A percentile compares a stretch with the other conserved stretches of the same genome.
Evolutionary conservation across 116 monocot species (phyloP).

Genomic region (Dioscorea cayenensis): DNA sequence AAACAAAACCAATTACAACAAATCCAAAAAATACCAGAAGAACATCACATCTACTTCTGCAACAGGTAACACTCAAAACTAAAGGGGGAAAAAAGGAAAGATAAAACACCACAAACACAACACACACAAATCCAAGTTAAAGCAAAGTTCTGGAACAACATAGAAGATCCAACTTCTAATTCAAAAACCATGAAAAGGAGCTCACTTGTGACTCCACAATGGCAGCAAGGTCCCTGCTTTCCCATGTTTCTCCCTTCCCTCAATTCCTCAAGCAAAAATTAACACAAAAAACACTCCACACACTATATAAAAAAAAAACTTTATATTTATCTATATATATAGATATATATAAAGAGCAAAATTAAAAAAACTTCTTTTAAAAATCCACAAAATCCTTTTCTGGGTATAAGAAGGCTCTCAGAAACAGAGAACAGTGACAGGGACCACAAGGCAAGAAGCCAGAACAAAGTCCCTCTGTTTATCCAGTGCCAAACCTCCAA

Average conservation of each 20-base stretch:
- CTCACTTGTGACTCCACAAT: conserved; percentile 99
- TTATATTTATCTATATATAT: neutral
- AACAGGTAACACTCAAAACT: too few relatives aligned
- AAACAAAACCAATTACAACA: neutral
- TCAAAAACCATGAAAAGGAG: conserved; percentile 25
- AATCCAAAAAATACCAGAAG: neutral
- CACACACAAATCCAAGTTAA: neutral
- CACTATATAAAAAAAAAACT: conserved; percentile 5
- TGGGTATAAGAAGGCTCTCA: conserved; percentile 8
- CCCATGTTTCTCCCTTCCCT: conserved; percentile 43
- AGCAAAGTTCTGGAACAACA: conserved; percentile 1
- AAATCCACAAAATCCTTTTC: neutral
- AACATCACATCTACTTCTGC: too few relatives aligned
- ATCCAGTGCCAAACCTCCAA: neutral
- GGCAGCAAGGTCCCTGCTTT: conserved; percentile 96
- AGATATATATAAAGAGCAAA: neutral
- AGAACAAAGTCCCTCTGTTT: neutral
- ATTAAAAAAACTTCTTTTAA: conserved; percentile 1
- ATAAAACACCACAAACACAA: too few relatives aligned
- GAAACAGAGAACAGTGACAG: conserved; percentile 2
- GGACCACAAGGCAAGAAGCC: conserved; percentile 2
- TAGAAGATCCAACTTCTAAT: conserved; percentile 9
- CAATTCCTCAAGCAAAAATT: conserved; percentile 9
- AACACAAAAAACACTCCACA: neutral
- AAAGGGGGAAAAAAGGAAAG: too few relatives aligned